Evolutionary conservation across 2,329 filamentous ascomycete genomes (phyloP), one percentile per base, ranked within the genome.

Genomic region (Plenodomus lindquistii): DNA sequence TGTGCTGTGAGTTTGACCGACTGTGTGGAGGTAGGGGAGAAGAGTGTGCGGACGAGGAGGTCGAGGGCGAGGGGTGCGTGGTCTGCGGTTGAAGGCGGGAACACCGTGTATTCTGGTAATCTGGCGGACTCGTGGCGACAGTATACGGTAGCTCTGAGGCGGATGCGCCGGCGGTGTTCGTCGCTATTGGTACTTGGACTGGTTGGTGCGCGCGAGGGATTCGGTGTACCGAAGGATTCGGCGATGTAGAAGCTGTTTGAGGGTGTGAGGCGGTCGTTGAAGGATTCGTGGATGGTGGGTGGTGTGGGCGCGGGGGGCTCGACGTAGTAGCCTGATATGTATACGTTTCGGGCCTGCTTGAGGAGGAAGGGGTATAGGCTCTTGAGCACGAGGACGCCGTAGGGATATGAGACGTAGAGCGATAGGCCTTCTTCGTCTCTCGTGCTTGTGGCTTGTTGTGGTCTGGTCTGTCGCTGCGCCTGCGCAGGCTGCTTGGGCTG

Each of bases 341-440:
- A 72, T 10, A 77, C 60, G 46, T 65, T 71, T 29, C 65, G 65
- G 13, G 71, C 71, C 42, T 74, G 74, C n/a, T 62, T 63, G 9
- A 76, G 59, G 8, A 77, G 66, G 29, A 67, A 65, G 3, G 74
- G 74, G 36, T 73, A 73, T 13, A 67, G 49, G 21, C 55, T 66
- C 48, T 70, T 70, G 65, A 75, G 38, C 45, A 74, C 48, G 57
- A 76, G 42, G 55, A 78, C 57, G 40, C 75, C 70, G 40, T 73
- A 55, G 0, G 75, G 72, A 52, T 76, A 74, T 8, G 67, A 60
- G 40, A 78, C 55, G 54, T 73, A 73, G 17, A 76, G 59, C 43
- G 76, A 75, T 44, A 76, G 65, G 47, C 62, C 51, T 42, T 21
- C 13, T 29, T 22, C 38, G 13, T 31, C 13, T 44, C 34, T n/a